phyloP scores from a whole-genome alignment of 768 basidiomycete genomes.

The Strobilomyces dryophilus region DNA sequence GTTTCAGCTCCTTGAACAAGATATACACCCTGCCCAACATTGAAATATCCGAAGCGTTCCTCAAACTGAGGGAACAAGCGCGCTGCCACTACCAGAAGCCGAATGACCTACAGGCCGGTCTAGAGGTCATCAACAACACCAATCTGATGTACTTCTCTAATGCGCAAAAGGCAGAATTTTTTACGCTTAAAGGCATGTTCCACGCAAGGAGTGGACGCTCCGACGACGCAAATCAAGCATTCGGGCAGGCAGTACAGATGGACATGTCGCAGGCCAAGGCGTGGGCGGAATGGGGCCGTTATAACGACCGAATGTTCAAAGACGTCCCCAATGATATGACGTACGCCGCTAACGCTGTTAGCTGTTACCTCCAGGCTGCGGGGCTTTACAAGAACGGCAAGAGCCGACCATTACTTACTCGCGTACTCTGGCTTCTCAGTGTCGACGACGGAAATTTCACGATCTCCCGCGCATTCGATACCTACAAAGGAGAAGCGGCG shows the following conservation, averaged over 20 bases:
- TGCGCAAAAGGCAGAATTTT: slow-evolving; percentile 96
- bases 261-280: slow-evolving; percentile 94
- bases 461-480: slow-evolving; percentile 82
- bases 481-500: slow-evolving; percentile 93
- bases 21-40: slow-evolving; percentile 99
- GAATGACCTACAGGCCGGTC: slow-evolving; percentile 85
- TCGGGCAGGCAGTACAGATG: slow-evolving; percentile 93
- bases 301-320: slow-evolving; percentile 90
- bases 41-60: slow-evolving; percentile 98
- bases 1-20: slow-evolving; percentile 90
- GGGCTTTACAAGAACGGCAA: slow-evolving; percentile 93
- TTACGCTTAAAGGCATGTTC: slow-evolving; percentile 98
- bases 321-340: slow-evolving; percentile 70
- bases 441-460: slow-evolving; percentile 75
- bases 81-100: slow-evolving; percentile 97
- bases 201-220: slow-evolving; percentile 79
- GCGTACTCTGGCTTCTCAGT: slow-evolving; percentile 95
- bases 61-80: slow-evolving; percentile 97
- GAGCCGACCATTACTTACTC: slow-evolving; percentile 83
- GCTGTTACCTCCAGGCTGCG: slow-evolving; percentile 96
- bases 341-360: slow-evolving; percentile 87
- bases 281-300: slow-evolving; percentile 98
- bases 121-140: slow-evolving; percentile 99
- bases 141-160: slow-evolving; percentile 97
- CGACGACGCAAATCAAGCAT: slow-evolving; percentile 89